phyloP scores from a whole-genome alignment of 2,329 filamentous ascomycete genomes.

The Pestalotiopsis sp. region DNA sequence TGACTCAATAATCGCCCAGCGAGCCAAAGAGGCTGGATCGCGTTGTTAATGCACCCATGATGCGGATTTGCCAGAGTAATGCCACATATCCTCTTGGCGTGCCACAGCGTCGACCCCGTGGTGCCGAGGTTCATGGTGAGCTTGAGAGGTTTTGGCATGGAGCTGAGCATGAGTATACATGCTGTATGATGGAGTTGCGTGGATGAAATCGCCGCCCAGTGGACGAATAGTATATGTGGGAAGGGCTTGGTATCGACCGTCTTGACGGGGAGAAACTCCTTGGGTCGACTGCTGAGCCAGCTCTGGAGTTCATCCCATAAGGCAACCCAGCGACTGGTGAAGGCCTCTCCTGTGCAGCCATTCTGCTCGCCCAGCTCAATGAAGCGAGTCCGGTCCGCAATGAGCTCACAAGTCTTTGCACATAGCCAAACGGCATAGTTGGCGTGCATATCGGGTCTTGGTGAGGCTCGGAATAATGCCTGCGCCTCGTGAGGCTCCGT shows the following conservation, averaged over 20 bases:
- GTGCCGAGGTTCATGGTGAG: constrained; percentile 19
- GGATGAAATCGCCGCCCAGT: constrained; percentile 58
- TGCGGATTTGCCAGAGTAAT: constrained; percentile 60
- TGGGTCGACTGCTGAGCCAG: constrained; percentile 49
- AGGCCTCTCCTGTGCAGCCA: constrained; percentile 41
- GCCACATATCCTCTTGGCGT: constrained; percentile 57
- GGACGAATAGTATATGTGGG: constrained; percentile 53
- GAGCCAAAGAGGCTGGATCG: constrained; percentile 60
- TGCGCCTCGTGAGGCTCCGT: constrained; percentile 37
- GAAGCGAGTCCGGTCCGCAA: constrained; percentile 50
- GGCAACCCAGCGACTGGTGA: constrained; percentile 45
- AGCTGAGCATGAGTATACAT: constrained; percentile 52
- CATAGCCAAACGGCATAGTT: constrained; percentile 62
- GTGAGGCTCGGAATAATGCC: constrained; percentile 33
- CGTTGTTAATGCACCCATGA: constrained; percentile 58
- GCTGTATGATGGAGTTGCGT: constrained; percentile 61
- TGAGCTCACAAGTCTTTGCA: constrained; percentile 52
- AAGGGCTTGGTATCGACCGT: constrained; percentile 47
- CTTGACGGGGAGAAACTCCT: constrained; percentile 48
- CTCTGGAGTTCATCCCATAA: constrained; percentile 53
- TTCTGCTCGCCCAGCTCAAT: constrained; percentile 49
- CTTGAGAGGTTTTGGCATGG: constrained; percentile 35
- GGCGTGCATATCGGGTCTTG: constrained; percentile 56
- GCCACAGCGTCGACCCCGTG: constrained; percentile 50
- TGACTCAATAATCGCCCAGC: constrained; percentile 58